These are phyloP conservation scores for Phytophthora sp. DNA, from an alignment of 352 stramenopile species.

Conservation along the genomic window DNA sequence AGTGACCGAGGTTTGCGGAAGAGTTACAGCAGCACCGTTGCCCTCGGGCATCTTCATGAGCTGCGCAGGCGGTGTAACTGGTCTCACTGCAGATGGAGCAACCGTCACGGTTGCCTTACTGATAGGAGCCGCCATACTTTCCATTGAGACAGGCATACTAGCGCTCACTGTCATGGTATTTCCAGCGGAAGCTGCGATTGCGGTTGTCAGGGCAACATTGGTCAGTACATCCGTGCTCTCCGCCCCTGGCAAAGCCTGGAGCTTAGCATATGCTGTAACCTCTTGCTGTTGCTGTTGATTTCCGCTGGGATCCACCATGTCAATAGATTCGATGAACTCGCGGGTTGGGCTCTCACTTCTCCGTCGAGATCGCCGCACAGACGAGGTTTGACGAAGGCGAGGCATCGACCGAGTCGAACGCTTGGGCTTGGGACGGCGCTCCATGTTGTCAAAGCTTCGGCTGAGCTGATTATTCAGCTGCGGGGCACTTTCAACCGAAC, in stretches of 20 bases:
- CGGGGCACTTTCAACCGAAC: slow-evolving; percentile 34
- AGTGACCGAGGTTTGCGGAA: slow-evolving; percentile 61
- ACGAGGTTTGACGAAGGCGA: slow-evolving; percentile 32
- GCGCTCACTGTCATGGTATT: neutral
- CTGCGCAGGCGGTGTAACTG: slow-evolving; percentile 17
- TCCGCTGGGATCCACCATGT: slow-evolving; percentile 18
- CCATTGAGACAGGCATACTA: neutral
- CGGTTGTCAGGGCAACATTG: slow-evolving; percentile 4
- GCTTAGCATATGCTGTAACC: slow-evolving; percentile 14
- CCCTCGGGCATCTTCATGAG: slow-evolving; percentile 15
- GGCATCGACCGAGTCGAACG: slow-evolving; percentile 48
- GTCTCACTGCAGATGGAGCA: slow-evolving; percentile 3
- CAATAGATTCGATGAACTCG: slow-evolving; percentile 22
- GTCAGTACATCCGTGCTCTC: slow-evolving; percentile 20
- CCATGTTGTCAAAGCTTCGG: slow-evolving; percentile 25
- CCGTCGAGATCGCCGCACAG: slow-evolving; percentile 34
- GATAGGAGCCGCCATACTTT: slow-evolving; percentile 9
- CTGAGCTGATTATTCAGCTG: slow-evolving; percentile 21
- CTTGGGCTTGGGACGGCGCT: slow-evolving; percentile 33
- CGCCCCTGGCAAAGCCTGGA: slow-evolving; percentile 1
- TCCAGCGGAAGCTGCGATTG: neutral
- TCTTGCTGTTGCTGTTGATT: slow-evolving; percentile 32
- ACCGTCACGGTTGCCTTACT: slow-evolving; percentile 12
- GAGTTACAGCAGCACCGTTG: slow-evolving; percentile 18
- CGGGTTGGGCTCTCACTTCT: slow-evolving; percentile 57